A percentile compares a stretch with the other conserved stretches of the same genome.
Evolutionary conservation across 352 stramenopile genomes (phyloP).

Genomic region (Phytophthora constricta): DNA sequence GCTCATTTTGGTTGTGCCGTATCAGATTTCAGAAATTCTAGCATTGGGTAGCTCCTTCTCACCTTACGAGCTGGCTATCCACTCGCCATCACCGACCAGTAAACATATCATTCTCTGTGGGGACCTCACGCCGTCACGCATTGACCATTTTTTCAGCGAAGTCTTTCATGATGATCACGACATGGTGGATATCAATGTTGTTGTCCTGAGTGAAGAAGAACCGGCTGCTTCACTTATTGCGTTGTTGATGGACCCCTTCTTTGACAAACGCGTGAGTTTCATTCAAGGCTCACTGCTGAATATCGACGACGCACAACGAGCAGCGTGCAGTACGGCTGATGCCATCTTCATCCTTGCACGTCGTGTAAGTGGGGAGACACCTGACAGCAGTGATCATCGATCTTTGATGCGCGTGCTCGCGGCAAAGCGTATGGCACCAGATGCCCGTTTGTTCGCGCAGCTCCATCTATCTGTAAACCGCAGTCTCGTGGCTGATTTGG

Average conservation of each 20-base stretch:
- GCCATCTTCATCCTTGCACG: constrained; percentile 81
- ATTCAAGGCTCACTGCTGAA: constrained; percentile 83
- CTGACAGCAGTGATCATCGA: constrained; percentile 71
- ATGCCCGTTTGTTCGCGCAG: constrained; percentile 59
- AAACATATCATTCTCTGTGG: constrained; percentile 84
- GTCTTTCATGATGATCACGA: constrained; percentile 89
- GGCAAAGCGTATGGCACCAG: constrained; percentile 64
- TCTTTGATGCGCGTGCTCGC: constrained; percentile 80
- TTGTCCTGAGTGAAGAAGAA: constrained; percentile 79
- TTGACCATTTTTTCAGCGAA: constrained; percentile 87
- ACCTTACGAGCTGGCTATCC: constrained; percentile 66
- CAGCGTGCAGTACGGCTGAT: constrained; percentile 61
- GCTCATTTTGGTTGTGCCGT: constrained; percentile 83
- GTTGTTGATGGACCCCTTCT: constrained; percentile 87
- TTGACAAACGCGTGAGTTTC: constrained; percentile 81
- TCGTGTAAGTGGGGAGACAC: constrained; percentile 64
- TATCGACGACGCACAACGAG: constrained; percentile 74
- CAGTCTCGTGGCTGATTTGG: constrained; percentile 66
- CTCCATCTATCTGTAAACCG: constrained; percentile 81
- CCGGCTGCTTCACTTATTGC: constrained; percentile 73
- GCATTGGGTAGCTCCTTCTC: constrained; percentile 80
- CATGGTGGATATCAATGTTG: constrained; percentile 79
- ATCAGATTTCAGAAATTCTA: constrained; percentile 80
- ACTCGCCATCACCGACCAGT: constrained; percentile 58
- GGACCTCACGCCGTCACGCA: constrained; percentile 79